These are phyloP conservation scores for Paramecium sonneborni DNA, from an alignment of 73 alveolate genomes.

Conservation along the genomic window DNA sequence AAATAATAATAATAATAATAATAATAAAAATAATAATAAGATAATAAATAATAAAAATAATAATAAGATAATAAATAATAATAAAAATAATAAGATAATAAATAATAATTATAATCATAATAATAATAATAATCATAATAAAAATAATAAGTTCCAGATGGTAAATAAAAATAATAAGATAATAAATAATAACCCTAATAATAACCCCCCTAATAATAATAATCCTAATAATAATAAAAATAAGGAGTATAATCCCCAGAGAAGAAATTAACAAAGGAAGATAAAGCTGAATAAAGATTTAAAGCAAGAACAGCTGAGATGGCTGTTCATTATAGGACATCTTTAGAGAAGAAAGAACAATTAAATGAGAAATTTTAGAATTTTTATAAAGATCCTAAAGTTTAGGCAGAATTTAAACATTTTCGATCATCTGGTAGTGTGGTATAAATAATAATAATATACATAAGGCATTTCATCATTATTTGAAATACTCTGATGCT, in stretches of 20 bases:
- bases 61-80: too few species aligned
- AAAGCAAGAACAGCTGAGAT: background rate
- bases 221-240: background rate
- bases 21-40: too few species aligned
- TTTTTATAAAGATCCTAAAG: constrained; percentile 12
- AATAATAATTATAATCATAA: too few species aligned
- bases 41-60: background rate
- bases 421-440: constrained; percentile 54
- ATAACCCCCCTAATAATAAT: too few species aligned
- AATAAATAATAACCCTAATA: too few species aligned
- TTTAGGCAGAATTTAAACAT: constrained; percentile 24
- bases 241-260: background rate
- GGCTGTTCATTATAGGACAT: constrained; percentile 21
- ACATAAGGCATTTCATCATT: constrained; percentile 35
- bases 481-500: constrained; percentile 25
- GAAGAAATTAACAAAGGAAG: background rate
- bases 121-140: too few species aligned
- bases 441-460: background rate
- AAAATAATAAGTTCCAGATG: background rate
- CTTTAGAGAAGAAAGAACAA: background rate
- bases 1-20: too few species aligned
- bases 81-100: too few species aligned
- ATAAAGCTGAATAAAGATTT: background rate
- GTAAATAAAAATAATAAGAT: background rate
- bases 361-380: background rate